Conservation (phyloP, 148 eudicot species). For the Rhododendron kiyosumense region DNA sequence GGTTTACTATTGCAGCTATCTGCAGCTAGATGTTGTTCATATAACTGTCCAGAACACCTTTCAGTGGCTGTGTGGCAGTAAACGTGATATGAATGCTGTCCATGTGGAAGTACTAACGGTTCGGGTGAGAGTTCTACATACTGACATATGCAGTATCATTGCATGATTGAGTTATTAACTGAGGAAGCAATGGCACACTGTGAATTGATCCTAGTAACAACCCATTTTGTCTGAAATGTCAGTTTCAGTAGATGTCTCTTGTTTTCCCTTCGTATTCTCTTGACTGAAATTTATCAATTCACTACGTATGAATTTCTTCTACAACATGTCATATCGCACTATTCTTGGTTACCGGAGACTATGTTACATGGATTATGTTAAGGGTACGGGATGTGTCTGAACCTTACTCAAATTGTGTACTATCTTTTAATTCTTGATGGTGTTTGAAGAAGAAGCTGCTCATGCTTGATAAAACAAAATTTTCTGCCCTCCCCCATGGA, state of each 20-base stretch:
- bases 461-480: not conserved
- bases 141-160: not conserved
- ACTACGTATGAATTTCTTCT: not conserved
- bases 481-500: not conserved
- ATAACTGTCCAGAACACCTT: constrained; percentile 81
- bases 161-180: not conserved
- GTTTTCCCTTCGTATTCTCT: not conserved
- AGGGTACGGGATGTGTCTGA: not conserved
- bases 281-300: not conserved
- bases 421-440: not conserved
- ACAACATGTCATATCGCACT: not conserved
- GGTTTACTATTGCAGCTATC: constrained; percentile 51
- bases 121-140: constrained; percentile 51
- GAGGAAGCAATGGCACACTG: not conserved
- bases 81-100: constrained; percentile 66
- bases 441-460: not conserved
- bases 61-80: constrained; percentile 71
- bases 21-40: constrained; percentile 92
- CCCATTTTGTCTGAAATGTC: not conserved
- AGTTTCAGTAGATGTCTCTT: not conserved
- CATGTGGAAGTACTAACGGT: constrained; percentile 71
- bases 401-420: not conserved
- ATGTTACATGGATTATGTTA: not conserved
- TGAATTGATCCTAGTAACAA: constrained; percentile 5
- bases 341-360: not conserved